Evolutionary conservation across 331 rosid species (phyloP).

Genomic region (Rhamnella rubrinervis): DNA sequence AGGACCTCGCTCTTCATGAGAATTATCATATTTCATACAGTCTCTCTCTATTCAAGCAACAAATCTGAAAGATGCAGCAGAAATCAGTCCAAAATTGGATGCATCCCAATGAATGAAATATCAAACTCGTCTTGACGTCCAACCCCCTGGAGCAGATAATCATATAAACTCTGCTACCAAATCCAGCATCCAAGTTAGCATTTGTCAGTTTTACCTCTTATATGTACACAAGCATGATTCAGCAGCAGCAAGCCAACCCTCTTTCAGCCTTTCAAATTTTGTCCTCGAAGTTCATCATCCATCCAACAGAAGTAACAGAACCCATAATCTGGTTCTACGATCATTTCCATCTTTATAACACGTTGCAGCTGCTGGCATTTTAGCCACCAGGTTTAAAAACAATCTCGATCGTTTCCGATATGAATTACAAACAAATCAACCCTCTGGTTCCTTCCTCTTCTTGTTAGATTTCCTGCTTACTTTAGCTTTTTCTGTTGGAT

Average conservation of each 20-base stretch:
- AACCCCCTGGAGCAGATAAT: constrained; percentile 43
- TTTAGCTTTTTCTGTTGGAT: constrained; percentile 65
- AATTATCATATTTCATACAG: constrained; percentile 27
- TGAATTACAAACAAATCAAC: constrained; percentile 37
- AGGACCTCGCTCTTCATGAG: constrained; percentile 44
- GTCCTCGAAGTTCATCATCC: constrained; percentile 27
- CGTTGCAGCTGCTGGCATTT: constrained; percentile 17
- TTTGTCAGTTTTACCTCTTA: constrained; percentile 66
- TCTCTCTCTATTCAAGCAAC: constrained; percentile 42
- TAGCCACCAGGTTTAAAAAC: constrained; percentile 18
- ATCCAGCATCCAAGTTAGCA: constrained; percentile 75
- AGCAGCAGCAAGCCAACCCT: constrained; percentile 35
- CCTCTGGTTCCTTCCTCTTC: constrained; percentile 85
- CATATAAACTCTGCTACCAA: constrained; percentile 62
- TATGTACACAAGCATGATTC: constrained; percentile 67
- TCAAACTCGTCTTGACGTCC: constrained; percentile 34
- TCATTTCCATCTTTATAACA: constrained; percentile 25
- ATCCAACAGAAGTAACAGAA: constrained; percentile 7
- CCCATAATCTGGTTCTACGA: constrained; percentile 21
- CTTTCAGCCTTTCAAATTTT: constrained; percentile 25
- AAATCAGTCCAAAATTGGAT: constrained; percentile 64
- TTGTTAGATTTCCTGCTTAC: constrained; percentile 68
- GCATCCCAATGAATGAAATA: constrained; percentile 35
- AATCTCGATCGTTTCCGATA: constrained; percentile 2
- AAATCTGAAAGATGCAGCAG: constrained; percentile 49